Conservation (phyloP, 2,329 filamentous ascomycete species). For the Fusarium odoratissimum region DNA sequence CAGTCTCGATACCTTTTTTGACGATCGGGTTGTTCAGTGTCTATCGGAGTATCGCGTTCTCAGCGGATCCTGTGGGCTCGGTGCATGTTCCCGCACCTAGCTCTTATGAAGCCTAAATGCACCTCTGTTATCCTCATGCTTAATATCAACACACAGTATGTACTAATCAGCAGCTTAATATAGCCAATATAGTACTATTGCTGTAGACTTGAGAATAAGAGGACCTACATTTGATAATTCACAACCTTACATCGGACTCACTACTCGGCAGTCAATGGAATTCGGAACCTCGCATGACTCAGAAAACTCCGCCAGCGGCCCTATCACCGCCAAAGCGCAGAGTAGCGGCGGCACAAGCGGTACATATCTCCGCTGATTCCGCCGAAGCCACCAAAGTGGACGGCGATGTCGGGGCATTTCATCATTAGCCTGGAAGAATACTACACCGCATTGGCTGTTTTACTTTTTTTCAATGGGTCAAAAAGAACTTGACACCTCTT, state of each 20-base stretch:
- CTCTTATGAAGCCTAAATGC: background rate
- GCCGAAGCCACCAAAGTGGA: background rate
- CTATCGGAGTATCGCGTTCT: background rate
- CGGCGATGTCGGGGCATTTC: conserved; percentile 19
- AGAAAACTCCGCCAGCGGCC: conserved; percentile 29
- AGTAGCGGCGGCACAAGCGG: conserved; percentile 17
- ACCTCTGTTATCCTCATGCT: background rate
- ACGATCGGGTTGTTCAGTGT: background rate
- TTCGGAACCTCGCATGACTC: conserved; percentile 29
- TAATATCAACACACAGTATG: background rate
- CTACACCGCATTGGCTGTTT: conserved; percentile 13
- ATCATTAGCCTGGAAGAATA: conserved; percentile 10
- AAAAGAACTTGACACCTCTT: conserved; percentile 17
- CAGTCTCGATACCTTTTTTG: background rate
- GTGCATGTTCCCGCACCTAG: background rate
- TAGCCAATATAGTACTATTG: background rate
- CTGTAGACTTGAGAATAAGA: background rate
- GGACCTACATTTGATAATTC: background rate
- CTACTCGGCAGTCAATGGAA: background rate
- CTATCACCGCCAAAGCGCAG: conserved; percentile 16
- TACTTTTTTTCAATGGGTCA: conserved; percentile 19
- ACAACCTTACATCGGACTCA: background rate
- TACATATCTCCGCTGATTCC: background rate
- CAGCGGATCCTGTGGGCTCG: background rate
- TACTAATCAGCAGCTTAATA: background rate